Percentiles rank a stretch among this genome's conserved stretches.
Evolutionary conservation across 2,329 filamentous ascomycete genomes (phyloP).

Genomic region (Albifimbria verrucaria): DNA sequence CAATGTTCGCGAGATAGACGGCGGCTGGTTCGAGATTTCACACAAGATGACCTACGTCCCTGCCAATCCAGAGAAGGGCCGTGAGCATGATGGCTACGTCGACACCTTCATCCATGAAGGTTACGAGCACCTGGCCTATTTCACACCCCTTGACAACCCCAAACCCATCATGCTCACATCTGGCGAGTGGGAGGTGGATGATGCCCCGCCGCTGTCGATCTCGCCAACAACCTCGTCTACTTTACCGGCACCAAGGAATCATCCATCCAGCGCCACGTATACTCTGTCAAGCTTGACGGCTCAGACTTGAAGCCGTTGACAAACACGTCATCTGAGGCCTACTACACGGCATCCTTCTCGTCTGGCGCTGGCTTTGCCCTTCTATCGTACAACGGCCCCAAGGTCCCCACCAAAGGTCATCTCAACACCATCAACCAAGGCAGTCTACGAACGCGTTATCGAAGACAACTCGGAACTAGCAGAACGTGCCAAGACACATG

Average conservation of each 20-base stretch:
- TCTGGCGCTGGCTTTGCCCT: conserved; percentile 76
- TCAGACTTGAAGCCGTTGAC: conserved; percentile 70
- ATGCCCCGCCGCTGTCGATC: conserved; percentile 82
- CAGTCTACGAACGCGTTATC: conserved; percentile 64
- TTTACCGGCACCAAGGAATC: conserved; percentile 84
- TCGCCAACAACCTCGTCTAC: conserved; percentile 84
- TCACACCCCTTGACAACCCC: conserved; percentile 78
- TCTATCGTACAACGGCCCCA: conserved; percentile 80
- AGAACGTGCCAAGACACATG: conserved; percentile 67
- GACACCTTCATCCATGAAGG: conserved; percentile 85
- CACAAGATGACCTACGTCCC: conserved; percentile 84
- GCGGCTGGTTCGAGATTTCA: conserved; percentile 95
- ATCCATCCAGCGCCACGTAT: conserved; percentile 86
- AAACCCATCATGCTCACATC: conserved; percentile 83
- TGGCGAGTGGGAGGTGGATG: conserved; percentile 88
- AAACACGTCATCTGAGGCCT: conserved; percentile 68
- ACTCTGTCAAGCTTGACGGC: conserved; percentile 82
- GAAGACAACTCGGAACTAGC: conserved; percentile 75
- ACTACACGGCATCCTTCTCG: conserved; percentile 83
- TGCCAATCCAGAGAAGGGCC: conserved; percentile 72
- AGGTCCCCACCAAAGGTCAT: conserved; percentile 92
- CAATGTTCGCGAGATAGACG: conserved; percentile 81
- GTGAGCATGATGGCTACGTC: conserved; percentile 83
- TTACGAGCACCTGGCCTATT: conserved; percentile 90
- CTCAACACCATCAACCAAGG: conserved; percentile 69